Base-by-base conservation (phyloP, 306 rosid species). In the Casuarina cunninghamiana region DNA sequence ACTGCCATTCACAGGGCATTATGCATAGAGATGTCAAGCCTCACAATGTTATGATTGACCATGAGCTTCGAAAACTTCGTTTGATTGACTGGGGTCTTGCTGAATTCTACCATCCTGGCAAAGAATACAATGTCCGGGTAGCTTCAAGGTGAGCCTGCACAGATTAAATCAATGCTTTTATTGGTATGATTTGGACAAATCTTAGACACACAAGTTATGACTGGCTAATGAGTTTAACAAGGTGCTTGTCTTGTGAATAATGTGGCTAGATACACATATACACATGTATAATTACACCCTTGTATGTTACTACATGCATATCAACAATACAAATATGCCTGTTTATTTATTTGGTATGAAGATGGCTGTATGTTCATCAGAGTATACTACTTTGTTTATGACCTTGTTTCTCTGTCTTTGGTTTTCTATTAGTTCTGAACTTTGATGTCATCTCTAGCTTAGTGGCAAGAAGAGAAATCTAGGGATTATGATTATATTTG, bases 51-150 rank as follows among this genome's bases (percentile, higher is more conserved):
- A 92, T 92, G 96, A 92, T 92, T 72, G 96, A 92, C 86, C 97
- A 90, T 67, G 93, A 92, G 79, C 78, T 90, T 80, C 92, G 92
- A 45, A 92, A 92, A 85, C 97, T 92, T 55, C 97, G 93, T 79
- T 75, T 92, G 89, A 92, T 92, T 84, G 97, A 92, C 74, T 92
- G 96, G 97, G 97, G 97, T 77, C 97, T 90, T 77, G 97, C 97
- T 46, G 97, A 92, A 83, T 90, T 90, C 84, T 92, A 92, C 84
- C 97, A 92, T 81, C 97, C 97, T 78, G 90, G 91, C 63, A 92
- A 90, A 85, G 97, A 92, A 72, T 92, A 92, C 70, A 92, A 92
- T 79, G 97, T 92, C 48, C 93, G 96, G 61, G 97, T 92, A 70
- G 97, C 97, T 57, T 92, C 95, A 72, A 92, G 97, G 97, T 88